Evolutionary conservation across 345 rosid genomes (phyloP), one percentile per base, ranked within the genome.

Genomic region (Corymbia maculata): DNA sequence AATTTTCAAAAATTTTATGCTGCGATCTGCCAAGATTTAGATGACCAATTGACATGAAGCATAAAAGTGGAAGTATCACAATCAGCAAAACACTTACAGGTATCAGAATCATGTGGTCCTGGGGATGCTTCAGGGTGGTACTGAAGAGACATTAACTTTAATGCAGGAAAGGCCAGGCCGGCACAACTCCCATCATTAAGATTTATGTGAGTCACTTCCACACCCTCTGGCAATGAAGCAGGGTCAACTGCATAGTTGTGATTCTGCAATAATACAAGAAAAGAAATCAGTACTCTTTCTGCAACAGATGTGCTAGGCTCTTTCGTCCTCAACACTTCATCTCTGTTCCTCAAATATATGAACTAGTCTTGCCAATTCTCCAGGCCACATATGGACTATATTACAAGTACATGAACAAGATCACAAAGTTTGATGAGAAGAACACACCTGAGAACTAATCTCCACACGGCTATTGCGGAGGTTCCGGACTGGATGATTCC

Each of bases 41-140:
- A 3, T 6, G 28, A 45, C 55, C 22, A 52, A 14, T 53, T 17
- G 50, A 19, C 17, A 88, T 22, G 17, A 47, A 59, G 52, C 22
- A 44, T 30, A 2, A 36, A 24, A 47, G 52, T 19, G 28, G 42
- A 84, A 59, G 64, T 45, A 32, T 16, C 42, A 51, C 51, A 44
- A 51, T 28, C 7, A 17, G 55, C 3, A 8, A 45, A 21, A 61
- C 49, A 30, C 82, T 92, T 93, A 96, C 99, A 93, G 59, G 89
- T 47, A 88, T 98, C 99, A 28, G 99, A 98, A 92, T 98, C 99
- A 87, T 95, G 98, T 68, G 99, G 99, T 86, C 98, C 99, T 8
- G 99, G 99, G 53, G 98, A 97, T 68, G 98, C 99, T 89, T 97
- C 99, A 3, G 99, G 99, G 86, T 97, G 99, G 90, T 97, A 97